Evolutionary conservation across 108 stramenopile species (phyloP).

Genomic region (Craspedostauros australis): DNA sequence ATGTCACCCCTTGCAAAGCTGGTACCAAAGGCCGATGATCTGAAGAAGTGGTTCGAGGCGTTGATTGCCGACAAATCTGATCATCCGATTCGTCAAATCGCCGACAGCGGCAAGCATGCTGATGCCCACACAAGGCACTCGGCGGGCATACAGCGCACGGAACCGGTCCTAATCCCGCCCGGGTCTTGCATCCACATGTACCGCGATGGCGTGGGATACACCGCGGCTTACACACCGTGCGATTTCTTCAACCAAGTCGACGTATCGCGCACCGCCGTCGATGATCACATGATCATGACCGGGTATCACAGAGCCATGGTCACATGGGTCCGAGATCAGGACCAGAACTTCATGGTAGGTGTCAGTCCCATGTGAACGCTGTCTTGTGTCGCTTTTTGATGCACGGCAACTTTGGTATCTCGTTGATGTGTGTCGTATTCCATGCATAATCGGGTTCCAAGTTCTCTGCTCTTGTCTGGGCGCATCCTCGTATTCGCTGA

Average conservation of each 20-base stretch:
- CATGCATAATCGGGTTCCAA: no score
- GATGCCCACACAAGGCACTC: no score
- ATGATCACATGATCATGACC: slow-evolving; percentile 67
- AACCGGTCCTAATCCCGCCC: slow-evolving; percentile 31
- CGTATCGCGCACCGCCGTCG: slow-evolving; percentile 60
- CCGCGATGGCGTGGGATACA: slow-evolving; percentile 66
- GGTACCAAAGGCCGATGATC: slow-evolving; percentile 2
- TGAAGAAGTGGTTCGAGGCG: slow-evolving; percentile 7
- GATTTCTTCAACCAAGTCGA: slow-evolving; percentile 59
- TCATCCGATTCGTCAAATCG: no score
- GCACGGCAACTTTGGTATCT: no score
- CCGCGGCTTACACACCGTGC: slow-evolving; percentile 58
- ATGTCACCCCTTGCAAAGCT: slow-evolving; percentile 5
- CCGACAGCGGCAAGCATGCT: no score
- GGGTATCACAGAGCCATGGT: slow-evolving; percentile 49
- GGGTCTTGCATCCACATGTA: slow-evolving; percentile 78
- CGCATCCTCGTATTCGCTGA: no score
- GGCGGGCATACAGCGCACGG: slow-evolving; percentile 1
- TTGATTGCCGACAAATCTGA: slow-evolving; percentile 6
- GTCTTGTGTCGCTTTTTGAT: not conserved
- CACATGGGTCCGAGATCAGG: slow-evolving; percentile 11
- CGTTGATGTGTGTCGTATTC: no score
- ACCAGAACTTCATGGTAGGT: slow-evolving; percentile 20
- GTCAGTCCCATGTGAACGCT: not conserved
- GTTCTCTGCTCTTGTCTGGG: no score